Evolutionary conservation across 2,329 filamentous ascomycete species (phyloP).

Genomic region (Stenocarpella maydis): DNA sequence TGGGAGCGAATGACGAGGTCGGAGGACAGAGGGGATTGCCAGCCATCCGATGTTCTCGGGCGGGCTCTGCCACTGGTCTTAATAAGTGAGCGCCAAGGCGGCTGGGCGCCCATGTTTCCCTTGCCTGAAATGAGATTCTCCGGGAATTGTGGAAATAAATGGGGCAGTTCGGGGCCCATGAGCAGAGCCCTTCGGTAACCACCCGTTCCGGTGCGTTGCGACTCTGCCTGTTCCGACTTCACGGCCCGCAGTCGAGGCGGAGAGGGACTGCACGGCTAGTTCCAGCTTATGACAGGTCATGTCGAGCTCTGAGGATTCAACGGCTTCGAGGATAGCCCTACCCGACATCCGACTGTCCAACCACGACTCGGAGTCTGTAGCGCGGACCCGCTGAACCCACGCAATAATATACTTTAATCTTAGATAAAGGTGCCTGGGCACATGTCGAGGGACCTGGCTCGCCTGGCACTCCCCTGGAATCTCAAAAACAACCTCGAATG

Average conservation of each 20-base stretch:
- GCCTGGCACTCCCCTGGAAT: constrained; percentile 11
- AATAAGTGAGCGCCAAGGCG: constrained; percentile 17
- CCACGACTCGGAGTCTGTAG: constrained; percentile 19
- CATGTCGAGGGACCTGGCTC: not conserved
- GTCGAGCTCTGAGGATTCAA: not conserved
- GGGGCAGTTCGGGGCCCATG: constrained; percentile 12
- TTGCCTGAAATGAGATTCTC: constrained; percentile 21
- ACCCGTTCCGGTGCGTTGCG: not conserved
- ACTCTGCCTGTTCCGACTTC: constrained; percentile 1
- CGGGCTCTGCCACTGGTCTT: constrained; percentile 9
- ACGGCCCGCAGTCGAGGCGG: not conserved
- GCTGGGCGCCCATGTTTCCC: not conserved
- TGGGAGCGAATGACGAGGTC: constrained; percentile 10
- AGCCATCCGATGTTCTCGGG: not conserved
- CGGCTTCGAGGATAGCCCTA: not conserved
- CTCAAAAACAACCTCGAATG: not conserved
- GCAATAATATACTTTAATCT: not conserved
- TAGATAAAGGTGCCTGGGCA: not conserved
- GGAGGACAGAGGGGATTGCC: not conserved
- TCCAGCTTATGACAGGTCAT: not conserved
- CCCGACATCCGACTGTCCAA: not conserved
- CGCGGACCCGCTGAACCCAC: not conserved
- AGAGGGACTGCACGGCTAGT: not conserved
- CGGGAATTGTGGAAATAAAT: constrained; percentile 19
- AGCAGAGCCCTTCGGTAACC: not conserved